Conservation (phyloP, 2,329 filamentous ascomycete species). For the Alternaria rosae region DNA sequence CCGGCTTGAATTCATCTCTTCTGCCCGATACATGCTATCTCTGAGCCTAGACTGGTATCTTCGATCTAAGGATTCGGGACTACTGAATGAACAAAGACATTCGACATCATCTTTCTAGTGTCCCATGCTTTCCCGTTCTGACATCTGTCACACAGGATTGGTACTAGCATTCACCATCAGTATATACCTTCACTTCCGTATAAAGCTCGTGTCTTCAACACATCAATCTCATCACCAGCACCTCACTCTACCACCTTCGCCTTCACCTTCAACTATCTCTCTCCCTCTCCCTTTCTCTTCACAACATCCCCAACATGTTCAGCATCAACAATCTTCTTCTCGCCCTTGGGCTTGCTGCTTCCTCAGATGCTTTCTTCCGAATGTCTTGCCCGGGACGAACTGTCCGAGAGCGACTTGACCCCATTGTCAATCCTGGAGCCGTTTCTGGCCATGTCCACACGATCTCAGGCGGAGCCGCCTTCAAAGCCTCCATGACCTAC, state of each 20-base stretch:
- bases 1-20: neutral
- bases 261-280: neutral
- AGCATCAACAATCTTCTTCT: constrained; percentile 19
- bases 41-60: neutral
- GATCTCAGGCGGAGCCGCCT: constrained; percentile 74
- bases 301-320: constrained; percentile 18
- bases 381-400: constrained; percentile 39
- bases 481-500: constrained; percentile 68
- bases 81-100: constrained; percentile 2
- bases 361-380: constrained; percentile 34
- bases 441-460: constrained; percentile 71
- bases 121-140: neutral
- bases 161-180: neutral
- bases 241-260: neutral
- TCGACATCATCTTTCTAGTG: neutral
- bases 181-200: neutral
- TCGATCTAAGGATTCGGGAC: neutral
- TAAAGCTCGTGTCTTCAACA: neutral
- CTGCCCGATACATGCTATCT: neutral
- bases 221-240: neutral
- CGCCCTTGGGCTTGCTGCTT: constrained; percentile 20
- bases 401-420: constrained; percentile 66
- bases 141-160: neutral
- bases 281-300: neutral
- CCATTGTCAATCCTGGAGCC: constrained; percentile 69